Evolutionary conservation across 495 filamentous ascomycete species (phyloP), one percentile per base, ranked within the genome.

Genomic region (Penicilliopsis zonata): DNA sequence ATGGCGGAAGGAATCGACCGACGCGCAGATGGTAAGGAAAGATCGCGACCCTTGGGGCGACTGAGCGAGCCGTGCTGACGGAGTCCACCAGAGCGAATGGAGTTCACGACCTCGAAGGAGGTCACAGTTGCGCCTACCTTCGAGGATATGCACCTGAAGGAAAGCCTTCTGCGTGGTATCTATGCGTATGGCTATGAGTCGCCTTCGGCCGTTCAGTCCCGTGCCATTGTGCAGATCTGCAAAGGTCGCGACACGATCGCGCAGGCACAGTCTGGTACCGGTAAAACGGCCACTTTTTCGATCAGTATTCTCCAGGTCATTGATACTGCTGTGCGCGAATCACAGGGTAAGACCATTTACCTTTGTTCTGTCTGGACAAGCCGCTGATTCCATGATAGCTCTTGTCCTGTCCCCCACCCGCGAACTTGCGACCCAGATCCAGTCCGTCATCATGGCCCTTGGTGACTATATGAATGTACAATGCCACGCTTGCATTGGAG

Each of bases 391-490:
- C 8, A 14, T n/a, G 10, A 31, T 26, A 70, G 90, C 88, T 9
- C 76, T 99, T 21, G 86, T 99, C 15, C 78, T 99, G n/a, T 88
- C 90, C 13, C 90, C 90, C 7, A 99, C 90, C 31, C 86, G 90
- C 41, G 90, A 99, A 77, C 73, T 99, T 34, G 90, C 90, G 21
- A 90, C 86, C 33, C 90, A 99, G 57, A 99, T 99, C 44, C 90
- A 96, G 53, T 92, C 85, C 28, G 90, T 99, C 33, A 77, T 99
- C 43, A 84, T 96, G 70, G 90, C 87, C 10, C 77, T 99, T 18
- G 90, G 90, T 31, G 90, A 99, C 53, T 99, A 92, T 68, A 96
- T 96, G 92, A 99, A 96, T 51, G 82, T 96, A 2, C 84, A 99
- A 58, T 96, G 92, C 61, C 90, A 99, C 46, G 86, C 90, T 43